These are phyloP conservation scores for Aeschynomene evenia DNA, from an alignment of 306 rosid genomes.

Conservation along the genomic window DNA sequence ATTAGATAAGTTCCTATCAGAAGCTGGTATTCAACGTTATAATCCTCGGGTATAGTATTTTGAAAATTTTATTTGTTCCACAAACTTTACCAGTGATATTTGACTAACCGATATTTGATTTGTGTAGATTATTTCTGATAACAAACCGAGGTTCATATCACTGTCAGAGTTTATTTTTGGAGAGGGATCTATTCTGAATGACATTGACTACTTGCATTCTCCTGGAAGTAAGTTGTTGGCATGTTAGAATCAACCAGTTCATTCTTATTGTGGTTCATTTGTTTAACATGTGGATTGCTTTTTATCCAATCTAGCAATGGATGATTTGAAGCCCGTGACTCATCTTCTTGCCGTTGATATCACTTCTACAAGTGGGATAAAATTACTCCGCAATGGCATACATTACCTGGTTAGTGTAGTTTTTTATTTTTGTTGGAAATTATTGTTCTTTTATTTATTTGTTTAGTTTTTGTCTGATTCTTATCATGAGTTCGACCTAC, in stretches of 20 bases:
- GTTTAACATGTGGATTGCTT: slow-evolving; percentile 38
- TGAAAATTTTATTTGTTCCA: slow-evolving; percentile 1
- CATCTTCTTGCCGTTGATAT: slow-evolving; percentile 81
- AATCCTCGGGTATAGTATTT: slow-evolving; percentile 74
- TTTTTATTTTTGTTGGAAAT: slow-evolving; percentile 22
- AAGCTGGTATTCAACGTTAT: slow-evolving; percentile 86
- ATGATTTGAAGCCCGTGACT: slow-evolving; percentile 92
- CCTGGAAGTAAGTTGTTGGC: slow-evolving; percentile 70
- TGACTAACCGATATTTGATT: slow-evolving; percentile 18
- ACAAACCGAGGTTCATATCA: slow-evolving; percentile 74
- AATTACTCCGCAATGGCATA: slow-evolving; percentile 78
- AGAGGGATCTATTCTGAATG: slow-evolving; percentile 56
- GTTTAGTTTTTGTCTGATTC: slow-evolving; percentile 1
- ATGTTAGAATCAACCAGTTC: slow-evolving; percentile 29
- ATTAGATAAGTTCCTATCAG: slow-evolving; percentile 73
- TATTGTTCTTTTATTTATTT: slow-evolving; percentile 1
- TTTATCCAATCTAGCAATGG: slow-evolving; percentile 53
- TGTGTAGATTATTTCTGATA: slow-evolving; percentile 71
- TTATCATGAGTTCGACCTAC: background rate
- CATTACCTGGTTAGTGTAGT: slow-evolving; percentile 65
- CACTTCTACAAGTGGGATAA: slow-evolving; percentile 66
- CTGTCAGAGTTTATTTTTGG: slow-evolving; percentile 54
- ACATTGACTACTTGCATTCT: slow-evolving; percentile 70
- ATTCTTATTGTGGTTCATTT: slow-evolving; percentile 13
- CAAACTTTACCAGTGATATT: slow-evolving; percentile 13